Percentiles rank a stretch among this genome's conserved stretches.
Evolutionary conservation across 2,329 filamentous ascomycete genomes (phyloP).

Genomic region (Botrytis porri): DNA sequence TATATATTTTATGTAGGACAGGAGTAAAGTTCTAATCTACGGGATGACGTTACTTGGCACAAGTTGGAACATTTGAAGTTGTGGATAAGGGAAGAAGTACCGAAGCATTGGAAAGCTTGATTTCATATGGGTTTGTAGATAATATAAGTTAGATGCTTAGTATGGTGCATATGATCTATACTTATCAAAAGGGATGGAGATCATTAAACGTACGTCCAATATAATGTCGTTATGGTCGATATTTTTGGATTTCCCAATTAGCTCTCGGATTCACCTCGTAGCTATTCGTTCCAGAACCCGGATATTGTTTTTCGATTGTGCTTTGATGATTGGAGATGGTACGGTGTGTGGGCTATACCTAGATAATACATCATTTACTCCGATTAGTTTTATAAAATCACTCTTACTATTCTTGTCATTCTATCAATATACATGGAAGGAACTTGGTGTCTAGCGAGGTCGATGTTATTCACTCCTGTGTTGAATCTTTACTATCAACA

Average conservation of each 20-base stretch:
- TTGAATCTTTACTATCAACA: background rate
- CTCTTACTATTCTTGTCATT: background rate
- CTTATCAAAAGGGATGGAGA: background rate
- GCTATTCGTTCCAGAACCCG: background rate
- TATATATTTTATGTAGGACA: background rate
- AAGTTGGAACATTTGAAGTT: background rate
- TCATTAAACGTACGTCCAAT: background rate
- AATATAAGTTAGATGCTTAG: background rate
- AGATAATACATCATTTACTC: background rate
- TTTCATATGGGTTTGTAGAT: background rate
- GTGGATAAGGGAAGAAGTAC: background rate
- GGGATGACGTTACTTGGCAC: constrained; percentile 10
- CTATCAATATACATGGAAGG: background rate
- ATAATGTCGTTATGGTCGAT: background rate
- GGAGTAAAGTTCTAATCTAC: background rate
- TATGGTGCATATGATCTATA: background rate
- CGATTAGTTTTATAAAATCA: background rate
- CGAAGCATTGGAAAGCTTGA: background rate
- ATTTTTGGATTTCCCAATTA: background rate
- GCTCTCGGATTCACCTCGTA: background rate
- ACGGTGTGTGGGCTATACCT: background rate
- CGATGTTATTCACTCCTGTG: background rate
- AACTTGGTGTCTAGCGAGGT: background rate
- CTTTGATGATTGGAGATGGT: background rate
- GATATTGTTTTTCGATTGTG: background rate